Evolutionary conservation across 176 grass and related monocot species (phyloP).

Genomic region (Aechmea fasciata): DNA sequence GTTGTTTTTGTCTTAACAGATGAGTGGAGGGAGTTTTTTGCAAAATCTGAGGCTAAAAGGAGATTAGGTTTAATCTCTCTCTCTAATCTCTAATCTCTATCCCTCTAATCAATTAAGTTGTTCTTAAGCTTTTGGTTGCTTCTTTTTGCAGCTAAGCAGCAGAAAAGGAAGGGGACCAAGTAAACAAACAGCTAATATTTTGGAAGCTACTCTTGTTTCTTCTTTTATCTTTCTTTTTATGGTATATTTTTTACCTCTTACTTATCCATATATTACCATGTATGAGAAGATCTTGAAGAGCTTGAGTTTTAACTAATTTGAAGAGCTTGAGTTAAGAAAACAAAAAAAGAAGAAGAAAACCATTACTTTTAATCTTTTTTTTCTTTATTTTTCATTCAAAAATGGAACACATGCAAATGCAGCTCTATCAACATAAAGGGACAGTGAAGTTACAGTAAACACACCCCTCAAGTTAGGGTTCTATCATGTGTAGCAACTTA

Average conservation of each 20-base stretch:
- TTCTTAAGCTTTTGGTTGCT: not conserved
- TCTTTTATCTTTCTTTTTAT: not conserved
- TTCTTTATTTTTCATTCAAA: not conserved
- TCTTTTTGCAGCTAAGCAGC: constrained; percentile 9
- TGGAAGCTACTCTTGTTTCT: not conserved
- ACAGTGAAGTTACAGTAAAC: not conserved
- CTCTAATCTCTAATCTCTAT: too few relatives aligned
- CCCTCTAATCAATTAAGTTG: not conserved
- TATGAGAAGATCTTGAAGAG: too few relatives aligned
- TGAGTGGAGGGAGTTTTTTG: constrained; percentile 27
- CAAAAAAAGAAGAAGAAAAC: not conserved
- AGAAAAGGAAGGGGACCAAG: not conserved
- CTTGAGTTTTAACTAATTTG: too few relatives aligned
- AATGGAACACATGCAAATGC: not conserved
- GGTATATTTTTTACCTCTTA: not conserved
- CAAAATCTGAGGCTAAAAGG: constrained; percentile 27
- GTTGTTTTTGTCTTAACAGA: constrained; percentile 18
- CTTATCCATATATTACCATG: too few relatives aligned
- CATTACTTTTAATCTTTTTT: not conserved
- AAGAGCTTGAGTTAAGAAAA: too few relatives aligned
- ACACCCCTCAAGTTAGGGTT: too few relatives aligned
- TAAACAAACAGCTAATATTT: not conserved
- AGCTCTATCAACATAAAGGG: not conserved
- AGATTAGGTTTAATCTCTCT: constrained; percentile 13
- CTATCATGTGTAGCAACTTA: too few relatives aligned